Evolutionary conservation across 2,329 filamentous ascomycete species (phyloP), one percentile per base, ranked within the genome.

Genomic region (Fusarium sp.): DNA sequence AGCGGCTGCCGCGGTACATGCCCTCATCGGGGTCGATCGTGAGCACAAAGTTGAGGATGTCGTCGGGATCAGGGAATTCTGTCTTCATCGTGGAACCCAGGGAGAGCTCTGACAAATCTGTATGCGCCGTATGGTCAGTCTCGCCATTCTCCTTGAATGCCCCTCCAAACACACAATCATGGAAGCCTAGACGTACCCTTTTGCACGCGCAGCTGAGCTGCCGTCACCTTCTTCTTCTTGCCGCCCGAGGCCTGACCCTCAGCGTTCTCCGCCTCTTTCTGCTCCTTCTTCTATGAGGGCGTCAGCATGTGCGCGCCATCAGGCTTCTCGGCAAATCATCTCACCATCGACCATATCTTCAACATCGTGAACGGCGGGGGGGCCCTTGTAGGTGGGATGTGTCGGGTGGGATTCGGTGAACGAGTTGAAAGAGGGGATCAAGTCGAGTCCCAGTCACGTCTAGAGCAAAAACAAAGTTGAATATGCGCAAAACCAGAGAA

Each of bases 271-370:
- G 94, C 95, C 85, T 97, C 94, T 86, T 98, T 95, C 88, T 98
- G 95, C 88, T 98, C 94, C 86, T 98, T 97, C 87, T 97, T 95
- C 92, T 97, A 84, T 80, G 80, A 83, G 16, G 27, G 43, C 31
- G 52, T 77, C 39, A 80, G 80, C 69, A 24, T n/a, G 48, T 27
- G 27, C 18, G 39, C 29, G 29, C 54, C 14, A 33, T 11, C 27
- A 16, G 9, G 27, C 39, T 24, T 31, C 9, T n/a, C 20, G 41
- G 13, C 37, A 41, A 33, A 31, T 18, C 22, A 58, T 37, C 80
- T 61, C 88, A 97, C 95, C 96, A 98, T 98, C 80, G 95, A 97
- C 97, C 96, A 98, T 88, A 98, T 98, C 88, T 98, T 98, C 89
- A 98, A 90, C 97, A 98, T 98, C 82, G 87, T 95, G 58, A 50